phyloP scores from a whole-genome alignment of 202 grass and related monocot species.

The Cymbopogon flexuosus region DNA sequence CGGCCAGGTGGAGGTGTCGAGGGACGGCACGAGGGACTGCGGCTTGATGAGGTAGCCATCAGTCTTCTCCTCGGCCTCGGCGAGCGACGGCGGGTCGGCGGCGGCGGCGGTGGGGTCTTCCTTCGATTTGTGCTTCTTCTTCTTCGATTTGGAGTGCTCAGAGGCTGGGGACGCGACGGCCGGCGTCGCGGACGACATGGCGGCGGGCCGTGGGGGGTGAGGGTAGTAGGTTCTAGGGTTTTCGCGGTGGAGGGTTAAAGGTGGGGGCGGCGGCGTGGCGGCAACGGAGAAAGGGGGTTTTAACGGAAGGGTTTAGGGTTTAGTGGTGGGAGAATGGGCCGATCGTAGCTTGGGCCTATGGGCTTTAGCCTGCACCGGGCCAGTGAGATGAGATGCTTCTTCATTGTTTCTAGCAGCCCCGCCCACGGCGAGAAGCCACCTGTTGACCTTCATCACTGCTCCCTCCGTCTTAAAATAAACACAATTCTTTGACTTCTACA shows the following conservation, averaged over 20 bases:
- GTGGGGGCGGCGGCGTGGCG: background rate
- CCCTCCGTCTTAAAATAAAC: no score
- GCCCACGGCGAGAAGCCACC: no score
- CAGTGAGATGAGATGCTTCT: no score
- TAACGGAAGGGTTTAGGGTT: conserved; percentile 41
- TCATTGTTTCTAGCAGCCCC: no score
- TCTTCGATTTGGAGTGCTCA: conserved; percentile 40
- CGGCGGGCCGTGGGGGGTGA: background rate
- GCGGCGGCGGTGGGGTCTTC: background rate
- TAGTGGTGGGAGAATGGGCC: background rate
- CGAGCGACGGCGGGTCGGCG: background rate
- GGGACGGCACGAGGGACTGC: conserved; percentile 43
- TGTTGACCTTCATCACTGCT: no score
- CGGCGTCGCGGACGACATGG: conserved; percentile 49
- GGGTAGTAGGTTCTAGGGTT: conserved; percentile 30
- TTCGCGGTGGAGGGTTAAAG: background rate
- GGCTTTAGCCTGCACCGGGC: background rate
- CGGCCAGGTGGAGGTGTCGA: conserved; percentile 65
- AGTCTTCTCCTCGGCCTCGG: conserved; percentile 32
- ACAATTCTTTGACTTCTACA: no score
- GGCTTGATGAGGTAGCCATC: conserved; percentile 79
- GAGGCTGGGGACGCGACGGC: conserved; percentile 24
- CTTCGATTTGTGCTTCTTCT: conserved; percentile 62
- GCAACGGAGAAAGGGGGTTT: background rate
- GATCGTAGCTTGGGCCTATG: background rate